Evolutionary conservation across 176 grass and related monocot genomes (phyloP), one percentile per base, ranked within the genome.

Genomic region (Urochloa ruziziensis): DNA sequence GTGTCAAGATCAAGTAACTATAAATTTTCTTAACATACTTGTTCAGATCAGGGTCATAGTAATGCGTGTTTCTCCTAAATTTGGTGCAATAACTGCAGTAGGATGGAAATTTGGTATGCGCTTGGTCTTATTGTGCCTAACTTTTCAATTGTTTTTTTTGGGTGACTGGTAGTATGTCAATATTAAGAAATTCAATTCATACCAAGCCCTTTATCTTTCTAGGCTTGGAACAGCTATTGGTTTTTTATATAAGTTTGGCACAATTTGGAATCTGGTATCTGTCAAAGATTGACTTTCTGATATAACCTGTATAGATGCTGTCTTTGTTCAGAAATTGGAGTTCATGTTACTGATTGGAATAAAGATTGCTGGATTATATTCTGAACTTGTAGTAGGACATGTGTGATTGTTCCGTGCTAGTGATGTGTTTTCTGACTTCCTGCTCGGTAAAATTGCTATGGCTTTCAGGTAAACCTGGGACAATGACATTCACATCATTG

Each of bases 381-480:
- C 40, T 48, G 13, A 57, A 61, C 33, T 37, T 24, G 0, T 59
- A 12, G 36, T 67, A 27, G 6, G 2, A 60, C 12, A 48, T 66
- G 19, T 86, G 37, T 40, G 36, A 1, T 24, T 53, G 37, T 88
- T 82, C 58, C 5, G 77, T 36, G 51, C 37, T 60, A 56, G n/a
- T 17, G 23, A 57, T 30, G 4, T 51, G 11, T 83, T 73, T n/a
- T 25, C 56, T 90, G 49, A 79, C 23, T 65, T 29, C 5, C n/a
- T 63, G 12, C 32, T 72, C 52, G 59, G 25, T 18, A 32, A 48
- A 88, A 17, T 58, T 85, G 23, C 32, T 62, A 3, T 67, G 62
- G 48, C 36, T 85, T 70, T 87, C 83, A 98, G 96, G 89, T 54
- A 93, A 91, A 88, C 80, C 82, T 47, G 96, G 91, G 66, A 73